Conservation (phyloP, 768 basidiomycete species). For the Tricholomella constricta region DNA sequence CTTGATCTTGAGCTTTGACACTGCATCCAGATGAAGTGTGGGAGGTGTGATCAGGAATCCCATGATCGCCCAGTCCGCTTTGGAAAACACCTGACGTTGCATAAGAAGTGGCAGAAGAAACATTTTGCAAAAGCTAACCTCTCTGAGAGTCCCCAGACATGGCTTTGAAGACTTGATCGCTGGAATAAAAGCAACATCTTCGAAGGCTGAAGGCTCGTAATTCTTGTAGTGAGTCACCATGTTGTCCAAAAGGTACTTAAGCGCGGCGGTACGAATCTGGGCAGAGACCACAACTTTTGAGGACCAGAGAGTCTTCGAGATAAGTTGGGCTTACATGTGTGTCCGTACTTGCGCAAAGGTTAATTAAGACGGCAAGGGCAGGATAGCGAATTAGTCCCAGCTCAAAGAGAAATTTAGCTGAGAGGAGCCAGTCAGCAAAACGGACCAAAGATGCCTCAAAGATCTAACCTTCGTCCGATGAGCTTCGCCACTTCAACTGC, state of each 20-base stretch:
- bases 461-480: slow-evolving; percentile 87
- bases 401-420: slow-evolving; percentile 79
- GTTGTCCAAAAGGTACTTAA: slow-evolving; percentile 85
- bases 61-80: slow-evolving; percentile 66
- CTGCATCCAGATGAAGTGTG: slow-evolving; percentile 49
- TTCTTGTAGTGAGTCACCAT: slow-evolving; percentile 57
- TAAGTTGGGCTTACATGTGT: slow-evolving; percentile 27
- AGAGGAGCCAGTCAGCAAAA: background rate
- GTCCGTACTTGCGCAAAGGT: slow-evolving; percentile 65
- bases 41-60: slow-evolving; percentile 75
- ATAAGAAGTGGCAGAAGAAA: background rate
- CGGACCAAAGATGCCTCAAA: background rate
- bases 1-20: slow-evolving; percentile 65
- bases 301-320: background rate
- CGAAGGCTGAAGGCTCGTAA: slow-evolving; percentile 58
- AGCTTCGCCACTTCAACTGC: slow-evolving; percentile 73
- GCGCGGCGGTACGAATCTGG: slow-evolving; percentile 57
- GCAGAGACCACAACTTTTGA: background rate
- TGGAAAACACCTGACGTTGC: slow-evolving; percentile 63
- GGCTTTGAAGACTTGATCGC: slow-evolving; percentile 54
- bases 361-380: slow-evolving; percentile 62
- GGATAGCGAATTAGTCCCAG: slow-evolving; percentile 73
- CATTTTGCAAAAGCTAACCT: slow-evolving; percentile 45
- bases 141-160: slow-evolving; percentile 61
- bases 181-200: slow-evolving; percentile 76